Evolutionary conservation across 73 alveolate species (phyloP), one percentile per base, ranked within the genome.

Genomic region (Uronychia setigera): DNA sequence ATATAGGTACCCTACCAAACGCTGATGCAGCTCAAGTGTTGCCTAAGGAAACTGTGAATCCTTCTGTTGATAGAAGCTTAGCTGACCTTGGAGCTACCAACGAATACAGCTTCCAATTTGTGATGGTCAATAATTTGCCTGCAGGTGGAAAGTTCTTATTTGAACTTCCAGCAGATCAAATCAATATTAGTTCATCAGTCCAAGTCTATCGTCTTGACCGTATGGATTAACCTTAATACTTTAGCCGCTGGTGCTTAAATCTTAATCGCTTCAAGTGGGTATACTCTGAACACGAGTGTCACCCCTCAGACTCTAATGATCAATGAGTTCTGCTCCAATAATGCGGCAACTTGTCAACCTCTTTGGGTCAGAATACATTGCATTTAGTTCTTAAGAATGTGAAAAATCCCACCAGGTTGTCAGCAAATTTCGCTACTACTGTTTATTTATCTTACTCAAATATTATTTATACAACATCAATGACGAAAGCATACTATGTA

Each of bases 381-480:
- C 31, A 60, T 25, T 60, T 82, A 29, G 33, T 58, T 74, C 1
- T 82, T 1, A 78, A 67, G 74, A 76, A 77, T 33, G 60, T 74
- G 0, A 26, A 5, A 1, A 82, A 82, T 35, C 89, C 89, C 0
- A 58, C 79, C 1, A 14, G 32, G 25, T 31, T 82, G 25, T 82
- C 89, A 26, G 89, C 89, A 27, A 82, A 82, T 35, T 60, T 74
- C 9, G 89, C 89, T 26, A 60, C 89, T 1, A 74, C 83, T 0
- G 33, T 78, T n/a, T n/a, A n/a, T n/a, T n/a, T n/a, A n/a, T n/a
- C n/a, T n/a, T n/a, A n/a, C n/a, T n/a, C n/a, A n/a, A n/a, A n/a
- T n/a, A n/a, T n/a, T n/a, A n/a, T n/a, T n/a, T n/a, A n/a, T n/a
- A n/a, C n/a, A n/a, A n/a, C n/a, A n/a, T n/a, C n/a, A n/a, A n/a